Percentiles rank a stretch among this genome's conserved stretches.
These are phyloP conservation scores for Rugonectria rugulosa DNA, from an alignment of 2,329 filamentous ascomycete genomes.

Conservation along the genomic window DNA sequence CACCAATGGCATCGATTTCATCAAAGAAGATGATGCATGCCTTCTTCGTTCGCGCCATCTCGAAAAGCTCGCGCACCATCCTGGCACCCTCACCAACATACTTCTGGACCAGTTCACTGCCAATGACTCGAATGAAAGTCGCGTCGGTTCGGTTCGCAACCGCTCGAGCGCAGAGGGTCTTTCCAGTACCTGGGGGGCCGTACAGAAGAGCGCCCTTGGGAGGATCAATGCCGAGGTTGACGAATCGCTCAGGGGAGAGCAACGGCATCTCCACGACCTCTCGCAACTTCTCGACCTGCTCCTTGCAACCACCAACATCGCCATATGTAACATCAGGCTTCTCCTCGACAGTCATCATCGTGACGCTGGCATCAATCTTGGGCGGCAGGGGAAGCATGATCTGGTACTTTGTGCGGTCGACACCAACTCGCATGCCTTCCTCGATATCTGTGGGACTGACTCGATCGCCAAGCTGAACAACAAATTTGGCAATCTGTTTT, in stretches of 20 bases:
- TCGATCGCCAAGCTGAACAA: slow-evolving; percentile 95
- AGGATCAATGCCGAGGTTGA: slow-evolving; percentile 98
- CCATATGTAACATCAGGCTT: slow-evolving; percentile 99
- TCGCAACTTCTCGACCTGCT: slow-evolving; percentile 98
- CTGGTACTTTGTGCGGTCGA: slow-evolving; percentile 99
- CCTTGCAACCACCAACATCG: slow-evolving; percentile 98
- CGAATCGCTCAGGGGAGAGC: slow-evolving; percentile 94
- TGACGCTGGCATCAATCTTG: slow-evolving; percentile 98
- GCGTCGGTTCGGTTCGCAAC: slow-evolving; percentile 98
- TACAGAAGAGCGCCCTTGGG: slow-evolving; percentile 97
- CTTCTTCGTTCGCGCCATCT: slow-evolving; percentile 99
- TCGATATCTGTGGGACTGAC: slow-evolving; percentile 99
- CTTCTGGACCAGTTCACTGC: slow-evolving; percentile 97
- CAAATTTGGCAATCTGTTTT: slow-evolving; percentile 99
- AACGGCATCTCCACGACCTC: slow-evolving; percentile 99
- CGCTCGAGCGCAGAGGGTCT: slow-evolving; percentile 96
- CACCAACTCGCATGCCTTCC: slow-evolving; percentile 98
- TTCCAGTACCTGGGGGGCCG: slow-evolving; percentile 96
- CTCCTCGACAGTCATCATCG: slow-evolving; percentile 99
- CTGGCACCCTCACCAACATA: slow-evolving; percentile 98
- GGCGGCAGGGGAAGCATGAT: slow-evolving; percentile 95
- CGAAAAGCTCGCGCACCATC: slow-evolving; percentile 98
- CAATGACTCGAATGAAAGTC: slow-evolving; percentile 98
- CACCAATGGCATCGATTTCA: slow-evolving; percentile 95
- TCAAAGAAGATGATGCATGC: slow-evolving; percentile 98